Evolutionary conservation across 768 basidiomycete genomes (phyloP).

Genomic region (Collybia sordida): DNA sequence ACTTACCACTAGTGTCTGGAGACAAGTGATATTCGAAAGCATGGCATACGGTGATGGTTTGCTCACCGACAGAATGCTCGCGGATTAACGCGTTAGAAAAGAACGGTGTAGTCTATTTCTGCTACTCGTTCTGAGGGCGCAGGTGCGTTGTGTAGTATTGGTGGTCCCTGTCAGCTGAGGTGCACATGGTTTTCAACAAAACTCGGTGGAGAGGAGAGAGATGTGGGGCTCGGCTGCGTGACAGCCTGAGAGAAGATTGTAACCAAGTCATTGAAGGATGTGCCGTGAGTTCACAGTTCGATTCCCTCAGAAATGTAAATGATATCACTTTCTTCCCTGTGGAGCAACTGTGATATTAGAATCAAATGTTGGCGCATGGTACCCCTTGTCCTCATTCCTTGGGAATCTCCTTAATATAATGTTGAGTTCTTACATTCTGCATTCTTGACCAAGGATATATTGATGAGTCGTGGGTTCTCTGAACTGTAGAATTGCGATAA

Average conservation of each 20-base stretch:
- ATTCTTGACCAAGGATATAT: constrained; percentile 10
- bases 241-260: constrained; percentile 17
- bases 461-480: constrained; percentile 9
- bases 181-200: constrained; percentile 33
- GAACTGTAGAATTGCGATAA: too few relatives aligned
- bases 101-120: constrained; percentile 20
- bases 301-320: constrained; percentile 46
- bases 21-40: constrained; percentile 92
- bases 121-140: constrained; percentile 38
- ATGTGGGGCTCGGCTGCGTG: constrained; percentile 15
- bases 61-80: constrained; percentile 81
- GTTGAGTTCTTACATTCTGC: constrained; percentile 18
- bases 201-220: constrained; percentile 26
- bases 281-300: constrained; percentile 61
- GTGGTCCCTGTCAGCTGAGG: constrained; percentile 42
- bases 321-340: constrained; percentile 34
- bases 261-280: constrained; percentile 11
- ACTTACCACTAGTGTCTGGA: constrained; percentile 80
- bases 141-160: constrained; percentile 65
- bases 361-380: background rate
- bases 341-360: constrained; percentile 6
- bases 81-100: constrained; percentile 49
- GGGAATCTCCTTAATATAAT: constrained; percentile 6
- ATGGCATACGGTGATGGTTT: constrained; percentile 91
- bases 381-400: background rate